Base-by-base conservation (phyloP, 23 red algal species). In the Gracilariopsis chorda region DNA sequence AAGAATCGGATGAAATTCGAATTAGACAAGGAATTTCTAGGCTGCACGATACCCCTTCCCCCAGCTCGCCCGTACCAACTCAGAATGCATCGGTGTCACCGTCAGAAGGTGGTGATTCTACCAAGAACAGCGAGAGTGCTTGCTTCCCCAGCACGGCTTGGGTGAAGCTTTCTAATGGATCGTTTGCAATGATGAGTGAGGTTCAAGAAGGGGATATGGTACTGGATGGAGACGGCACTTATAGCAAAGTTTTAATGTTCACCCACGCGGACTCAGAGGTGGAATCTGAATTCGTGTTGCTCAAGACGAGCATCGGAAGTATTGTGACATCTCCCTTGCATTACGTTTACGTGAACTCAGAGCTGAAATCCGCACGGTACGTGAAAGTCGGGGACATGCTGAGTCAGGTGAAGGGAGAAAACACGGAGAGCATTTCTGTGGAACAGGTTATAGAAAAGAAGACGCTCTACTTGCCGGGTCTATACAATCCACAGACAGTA, bases 401-500 rank as follows among this genome's bases (percentile, higher is more conserved):
- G 36, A 62, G 62, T 25, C 39, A 45, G 67, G 20, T 39, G 20
- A 42, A 21, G n/a, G 37, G 9, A 21, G 32, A 64, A 25, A 14
- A 51, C 42, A 12, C 11, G 10, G 56, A 28, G 0, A 25, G 16
- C 25, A 1, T 6, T 2, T 16, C n/a, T 1, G 61, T 27, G 17
- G 82, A 72, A 48, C 20, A 4, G 44, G 61, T 69, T n/a, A 36
- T 73, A 45, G 14, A 35, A 12, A 77, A 70, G 47, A 16, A 33
- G 20, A 3, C 35, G 30, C 41, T 61, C 17, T 60, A 39, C 21
- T 23, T 57, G 60, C 49, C 39, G 28, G 83, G 93, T 8, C 23
- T 95, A 51, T 88, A 86, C 84, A 88, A 95, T 49, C 77, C 93
- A 57, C 84, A 95, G 62, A 95, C 84, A 45, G 85, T 61, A 35